Base-by-base conservation (phyloP, 306 rosid species). In the Neltuma alba region DNA sequence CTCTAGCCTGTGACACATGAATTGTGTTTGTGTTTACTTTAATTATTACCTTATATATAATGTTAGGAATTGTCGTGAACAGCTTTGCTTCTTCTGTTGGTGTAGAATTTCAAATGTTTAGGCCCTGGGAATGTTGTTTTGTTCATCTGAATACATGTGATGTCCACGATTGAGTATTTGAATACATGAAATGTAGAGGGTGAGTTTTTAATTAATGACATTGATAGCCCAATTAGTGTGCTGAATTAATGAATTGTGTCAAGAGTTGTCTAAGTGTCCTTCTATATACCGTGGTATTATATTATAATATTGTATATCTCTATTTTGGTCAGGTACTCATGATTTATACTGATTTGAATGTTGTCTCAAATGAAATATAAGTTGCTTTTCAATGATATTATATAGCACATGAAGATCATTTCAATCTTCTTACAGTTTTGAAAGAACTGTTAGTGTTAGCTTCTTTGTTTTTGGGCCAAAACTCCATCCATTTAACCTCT, bases 1-100 rank as follows among this genome's bases (percentile, higher is more conserved):
- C 28, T 57, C n/a, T 34, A 9, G 28, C 23, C 25, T 82, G 69
- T 65, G 67, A 64, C 79, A 62, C 60, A 71, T 78, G 69, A 65
- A 12, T 20, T 42, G 5, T 41, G 38, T 47, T 20, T 34, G 7
- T 62, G 25, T 36, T 30, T 18, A 16, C 27, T 47, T 41, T 14
- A 25, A 8, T 38, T 2, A 48, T 70, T 28, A 27, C 68, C 20
- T 54, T 9, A 37, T n/a, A 37, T n/a, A n/a, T 40, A 14, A 9
- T 41, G 8, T 68, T 69, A 2, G 33, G 74, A 12, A 12, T 25
- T 42, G 55, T 14, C 18, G 25, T 25, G 47, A 33, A 16, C 18
- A 27, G 21, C 6, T 68, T 34, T 44, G 34, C 36, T 41, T 55
- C 41, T 30, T 45, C 36, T 50, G 11, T 21, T 52, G 64, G 34